Evolutionary conservation across 345 rosid genomes (phyloP).

Genomic region (Bruguiera gymnorhiza): DNA sequence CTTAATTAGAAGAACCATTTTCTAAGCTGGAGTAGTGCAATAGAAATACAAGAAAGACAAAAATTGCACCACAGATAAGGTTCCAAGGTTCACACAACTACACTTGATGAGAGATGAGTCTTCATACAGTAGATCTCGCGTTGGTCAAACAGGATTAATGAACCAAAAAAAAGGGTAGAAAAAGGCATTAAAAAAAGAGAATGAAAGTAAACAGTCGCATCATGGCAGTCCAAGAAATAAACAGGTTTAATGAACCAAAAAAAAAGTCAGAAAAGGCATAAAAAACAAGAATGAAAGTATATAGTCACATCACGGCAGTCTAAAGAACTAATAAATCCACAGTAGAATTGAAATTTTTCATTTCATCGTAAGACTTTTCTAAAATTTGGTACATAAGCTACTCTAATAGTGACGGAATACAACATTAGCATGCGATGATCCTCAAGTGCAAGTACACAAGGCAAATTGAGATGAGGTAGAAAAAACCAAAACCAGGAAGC

Average conservation of each 20-base stretch:
- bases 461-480: slow-evolving; percentile 3
- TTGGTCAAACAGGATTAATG: slow-evolving; percentile 19
- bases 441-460: slow-evolving; percentile 24
- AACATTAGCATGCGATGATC: slow-evolving; percentile 19
- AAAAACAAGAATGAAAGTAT: too few species aligned
- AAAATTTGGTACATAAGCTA: slow-evolving; percentile 14
- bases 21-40: too few species aligned
- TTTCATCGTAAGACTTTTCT: slow-evolving; percentile 10
- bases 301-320: neutral
- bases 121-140: slow-evolving; percentile 36
- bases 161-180: neutral
- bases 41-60: slow-evolving; percentile 15
- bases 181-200: slow-evolving; percentile 10
- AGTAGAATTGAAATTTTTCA: slow-evolving; percentile 14
- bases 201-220: slow-evolving; percentile 23
- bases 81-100: neutral
- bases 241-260: neutral
- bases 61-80: slow-evolving; percentile 11
- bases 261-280: too few species aligned
- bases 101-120: slow-evolving; percentile 17
- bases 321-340: slow-evolving; percentile 18
- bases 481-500: slow-evolving; percentile 16
- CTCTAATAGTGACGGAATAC: slow-evolving; percentile 18
- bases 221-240: slow-evolving; percentile 7
- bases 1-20: neutral